phyloP scores from a whole-genome alignment of 441 rosid genomes.

The Croton laevigatus region DNA sequence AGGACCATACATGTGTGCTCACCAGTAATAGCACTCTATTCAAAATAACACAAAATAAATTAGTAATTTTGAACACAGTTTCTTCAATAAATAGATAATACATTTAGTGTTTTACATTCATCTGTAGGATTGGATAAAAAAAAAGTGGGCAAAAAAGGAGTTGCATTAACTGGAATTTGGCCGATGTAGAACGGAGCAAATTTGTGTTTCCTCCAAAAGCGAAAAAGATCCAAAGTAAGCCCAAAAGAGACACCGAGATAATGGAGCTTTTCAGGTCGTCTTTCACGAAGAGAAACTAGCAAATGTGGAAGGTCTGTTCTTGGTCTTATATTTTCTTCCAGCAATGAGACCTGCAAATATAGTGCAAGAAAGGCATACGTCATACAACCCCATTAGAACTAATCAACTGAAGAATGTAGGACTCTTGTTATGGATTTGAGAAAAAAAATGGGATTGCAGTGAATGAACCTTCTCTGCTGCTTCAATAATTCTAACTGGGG shows the following conservation, averaged over 20 bases:
- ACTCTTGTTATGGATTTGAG: not conserved
- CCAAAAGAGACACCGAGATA: slow-evolving; percentile 98
- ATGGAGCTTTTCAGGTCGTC: slow-evolving; percentile 86
- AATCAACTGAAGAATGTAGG: not conserved
- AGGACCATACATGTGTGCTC: slow-evolving; percentile 93
- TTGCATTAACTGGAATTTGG: slow-evolving; percentile 70
- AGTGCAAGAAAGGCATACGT: slow-evolving; percentile 13
- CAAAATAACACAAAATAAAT: slow-evolving; percentile 15
- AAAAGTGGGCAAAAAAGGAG: slow-evolving; percentile 2
- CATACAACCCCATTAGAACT: not conserved
- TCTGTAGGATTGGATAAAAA: not conserved
- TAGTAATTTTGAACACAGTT: slow-evolving; percentile 1
- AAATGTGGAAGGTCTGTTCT: slow-evolving; percentile 82
- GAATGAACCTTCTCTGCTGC: slow-evolving; percentile 80
- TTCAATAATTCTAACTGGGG: slow-evolving; percentile 53
- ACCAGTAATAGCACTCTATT: slow-evolving; percentile 87
- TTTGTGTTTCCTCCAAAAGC: slow-evolving; percentile 90
- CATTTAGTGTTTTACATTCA: not conserved
- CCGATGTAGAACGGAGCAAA: slow-evolving; percentile 92
- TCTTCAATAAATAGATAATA: slow-evolving; percentile 11
- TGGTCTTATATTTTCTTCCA: slow-evolving; percentile 84
- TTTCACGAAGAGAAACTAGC: slow-evolving; percentile 77
- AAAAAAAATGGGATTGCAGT: not conserved
- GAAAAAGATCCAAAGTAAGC: slow-evolving; percentile 91
- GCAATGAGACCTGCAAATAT: slow-evolving; percentile 68